phyloP scores from a whole-genome alignment of 805 yeast species.

The Teunomyces gatunensis region DNA sequence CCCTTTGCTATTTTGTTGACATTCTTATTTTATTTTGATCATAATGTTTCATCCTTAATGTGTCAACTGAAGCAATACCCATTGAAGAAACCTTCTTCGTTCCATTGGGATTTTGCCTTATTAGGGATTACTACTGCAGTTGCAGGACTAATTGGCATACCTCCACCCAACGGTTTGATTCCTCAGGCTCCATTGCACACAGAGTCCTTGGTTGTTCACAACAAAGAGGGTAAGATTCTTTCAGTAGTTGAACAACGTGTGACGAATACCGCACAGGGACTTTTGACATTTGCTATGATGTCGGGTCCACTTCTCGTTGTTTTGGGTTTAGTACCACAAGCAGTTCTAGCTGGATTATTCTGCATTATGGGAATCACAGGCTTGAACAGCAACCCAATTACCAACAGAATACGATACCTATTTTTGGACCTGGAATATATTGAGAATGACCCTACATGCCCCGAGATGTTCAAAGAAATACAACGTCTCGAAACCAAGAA shows the following conservation, averaged over 20 bases:
- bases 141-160: conserved; percentile 84
- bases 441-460: conserved; percentile 33
- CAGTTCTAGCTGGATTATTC: conserved; percentile 87
- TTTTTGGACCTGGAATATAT: conserved; percentile 53
- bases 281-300: conserved; percentile 84
- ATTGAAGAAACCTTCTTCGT: conserved; percentile 78
- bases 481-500: conserved; percentile 30
- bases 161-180: conserved; percentile 94
- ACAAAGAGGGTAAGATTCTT: conserved; percentile 35
- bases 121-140: conserved; percentile 85
- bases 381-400: conserved; percentile 61
- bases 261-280: conserved; percentile 82
- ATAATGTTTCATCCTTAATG: conserved; percentile 89
- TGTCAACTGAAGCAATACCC: conserved; percentile 85
- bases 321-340: conserved; percentile 84
- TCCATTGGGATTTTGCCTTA: conserved; percentile 88
- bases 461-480: conserved; percentile 31
- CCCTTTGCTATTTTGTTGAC: conserved; percentile 91
- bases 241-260: conserved; percentile 86
- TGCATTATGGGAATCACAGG: conserved; percentile 92
- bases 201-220: conserved; percentile 62
- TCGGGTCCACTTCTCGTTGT: conserved; percentile 80
- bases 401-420: conserved; percentile 59
- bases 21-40: conserved; percentile 87
- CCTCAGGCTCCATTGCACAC: conserved; percentile 98